Conservation (phyloP, 805 yeast species). For the Myxozyma mucilagina region DNA sequence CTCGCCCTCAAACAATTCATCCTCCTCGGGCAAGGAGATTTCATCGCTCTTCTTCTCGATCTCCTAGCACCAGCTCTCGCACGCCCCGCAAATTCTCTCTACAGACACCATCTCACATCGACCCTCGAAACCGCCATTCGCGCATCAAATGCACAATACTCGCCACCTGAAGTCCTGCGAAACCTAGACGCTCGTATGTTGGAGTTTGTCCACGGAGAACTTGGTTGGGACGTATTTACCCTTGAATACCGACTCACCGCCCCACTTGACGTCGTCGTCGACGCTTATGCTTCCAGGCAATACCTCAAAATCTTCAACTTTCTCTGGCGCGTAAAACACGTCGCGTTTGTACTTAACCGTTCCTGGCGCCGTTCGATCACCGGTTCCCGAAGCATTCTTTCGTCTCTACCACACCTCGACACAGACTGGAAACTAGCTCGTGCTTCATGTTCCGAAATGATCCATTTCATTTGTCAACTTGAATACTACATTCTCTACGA, state of each 20-base stretch:
- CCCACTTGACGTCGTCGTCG: slow-evolving; percentile 60
- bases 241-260: slow-evolving; percentile 61
- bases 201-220: slow-evolving; percentile 67
- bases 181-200: slow-evolving; percentile 81
- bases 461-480: slow-evolving; percentile 40
- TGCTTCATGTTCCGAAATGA: slow-evolving; percentile 37
- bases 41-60: slow-evolving; percentile 63
- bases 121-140: slow-evolving; percentile 64
- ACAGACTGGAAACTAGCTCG: slow-evolving; percentile 36
- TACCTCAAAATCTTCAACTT: slow-evolving; percentile 83
- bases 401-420: slow-evolving; percentile 12
- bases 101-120: slow-evolving; percentile 65
- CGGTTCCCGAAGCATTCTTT: slow-evolving; percentile 34
- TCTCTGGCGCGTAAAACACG: slow-evolving; percentile 73
- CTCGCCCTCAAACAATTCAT: slow-evolving; percentile 62
- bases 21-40: slow-evolving; percentile 77
- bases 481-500: slow-evolving; percentile 43
- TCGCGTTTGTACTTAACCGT: slow-evolving; percentile 52
- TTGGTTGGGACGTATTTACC: slow-evolving; percentile 93
- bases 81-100: slow-evolving; percentile 62
- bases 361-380: slow-evolving; percentile 48
- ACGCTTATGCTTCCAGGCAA: slow-evolving; percentile 47
- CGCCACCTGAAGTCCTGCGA: slow-evolving; percentile 46
- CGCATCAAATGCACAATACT: slow-evolving; percentile 40
- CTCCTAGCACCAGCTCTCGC: slow-evolving; percentile 56